Conservation (phyloP, 2,329 filamentous ascomycete species). For the Venturia effusa region DNA sequence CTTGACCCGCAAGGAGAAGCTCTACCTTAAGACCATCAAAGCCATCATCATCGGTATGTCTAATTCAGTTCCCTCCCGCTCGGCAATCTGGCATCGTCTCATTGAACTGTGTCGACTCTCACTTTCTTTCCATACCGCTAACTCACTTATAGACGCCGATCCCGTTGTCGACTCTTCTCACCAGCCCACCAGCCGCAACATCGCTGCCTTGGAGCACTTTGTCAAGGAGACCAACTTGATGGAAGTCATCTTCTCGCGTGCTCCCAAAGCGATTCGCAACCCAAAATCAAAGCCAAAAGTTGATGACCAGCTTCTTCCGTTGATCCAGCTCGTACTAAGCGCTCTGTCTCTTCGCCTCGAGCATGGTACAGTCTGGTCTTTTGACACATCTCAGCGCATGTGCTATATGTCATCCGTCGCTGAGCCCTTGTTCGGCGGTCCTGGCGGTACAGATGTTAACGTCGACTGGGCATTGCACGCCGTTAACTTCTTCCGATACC, state of each 20-base stretch:
- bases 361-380: conserved; percentile 22
- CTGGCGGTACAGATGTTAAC: conserved; percentile 29
- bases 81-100: neutral
- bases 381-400: conserved; percentile 34
- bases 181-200: neutral
- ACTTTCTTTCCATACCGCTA: neutral
- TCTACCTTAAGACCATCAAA: conserved; percentile 10
- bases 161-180: neutral
- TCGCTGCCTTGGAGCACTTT: neutral
- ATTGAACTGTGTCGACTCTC: neutral
- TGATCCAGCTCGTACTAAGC: conserved; percentile 20
- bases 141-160: neutral
- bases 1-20: conserved; percentile 19
- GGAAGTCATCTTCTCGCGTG: conserved; percentile 10
- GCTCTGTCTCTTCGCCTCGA: conserved; percentile 14
- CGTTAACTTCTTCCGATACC: conserved; percentile 43
- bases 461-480: conserved; percentile 36
- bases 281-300: too few relatives aligned
- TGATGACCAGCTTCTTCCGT: conserved; percentile 17
- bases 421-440: conserved; percentile 32
- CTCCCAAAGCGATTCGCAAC: neutral
- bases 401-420: conserved; percentile 29
- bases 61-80: neutral
- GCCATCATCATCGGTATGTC: conserved; percentile 4
- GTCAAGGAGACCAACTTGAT: conserved; percentile 12